Conservation (phyloP, 2,329 filamentous ascomycete genomes). For the Clarireedia monteithiana region DNA sequence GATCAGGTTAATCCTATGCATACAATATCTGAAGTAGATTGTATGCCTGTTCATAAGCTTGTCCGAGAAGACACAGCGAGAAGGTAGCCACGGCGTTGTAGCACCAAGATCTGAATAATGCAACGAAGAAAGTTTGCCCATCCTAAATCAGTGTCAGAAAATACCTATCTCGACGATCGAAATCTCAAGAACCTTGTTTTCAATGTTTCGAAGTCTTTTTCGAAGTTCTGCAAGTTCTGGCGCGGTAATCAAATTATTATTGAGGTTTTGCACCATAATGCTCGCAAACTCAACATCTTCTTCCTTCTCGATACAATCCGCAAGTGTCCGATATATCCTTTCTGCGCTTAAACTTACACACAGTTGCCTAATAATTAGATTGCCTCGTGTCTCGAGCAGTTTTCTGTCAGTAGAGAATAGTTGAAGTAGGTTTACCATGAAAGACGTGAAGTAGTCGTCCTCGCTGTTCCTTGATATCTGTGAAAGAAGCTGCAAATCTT, state of each 20-base stretch:
- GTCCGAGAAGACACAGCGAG: slow-evolving; percentile 86
- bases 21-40: slow-evolving; percentile 93
- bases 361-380: slow-evolving; percentile 91
- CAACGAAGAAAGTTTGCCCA: slow-evolving; percentile 90
- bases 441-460: slow-evolving; percentile 94
- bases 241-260: slow-evolving; percentile 97
- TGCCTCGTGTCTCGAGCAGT: slow-evolving; percentile 84
- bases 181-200: slow-evolving; percentile 58
- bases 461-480: slow-evolving; percentile 96
- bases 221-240: slow-evolving; percentile 87
- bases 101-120: slow-evolving; percentile 94
- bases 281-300: slow-evolving; percentile 98
- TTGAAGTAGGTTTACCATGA: slow-evolving; percentile 94
- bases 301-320: slow-evolving; percentile 94
- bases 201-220: slow-evolving; percentile 82
- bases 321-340: slow-evolving; percentile 88
- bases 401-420: slow-evolving; percentile 92
- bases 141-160: slow-evolving; percentile 46
- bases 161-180: neutral
- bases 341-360: slow-evolving; percentile 91
- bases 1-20: neutral
- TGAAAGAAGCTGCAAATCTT: slow-evolving; percentile 85
- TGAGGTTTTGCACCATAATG: slow-evolving; percentile 98
- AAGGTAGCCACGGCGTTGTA: slow-evolving; percentile 98
- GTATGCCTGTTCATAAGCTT: slow-evolving; percentile 97